Evolutionary conservation across 2,329 filamentous ascomycete genomes (phyloP).

Genomic region (Xylariaceae sp.): DNA sequence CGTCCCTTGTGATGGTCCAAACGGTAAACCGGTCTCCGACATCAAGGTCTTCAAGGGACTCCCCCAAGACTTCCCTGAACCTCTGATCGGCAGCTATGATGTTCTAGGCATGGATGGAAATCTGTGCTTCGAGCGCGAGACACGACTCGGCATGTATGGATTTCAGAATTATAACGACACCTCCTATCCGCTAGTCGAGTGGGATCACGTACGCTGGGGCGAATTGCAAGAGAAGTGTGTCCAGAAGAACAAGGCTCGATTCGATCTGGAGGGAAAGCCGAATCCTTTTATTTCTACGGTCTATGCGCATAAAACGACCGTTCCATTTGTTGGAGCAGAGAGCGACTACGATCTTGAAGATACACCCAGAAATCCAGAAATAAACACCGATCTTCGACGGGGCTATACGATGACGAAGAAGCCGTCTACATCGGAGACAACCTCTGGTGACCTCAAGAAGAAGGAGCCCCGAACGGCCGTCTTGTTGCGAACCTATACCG

Average conservation of each 20-base stretch:
- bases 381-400: slow-evolving; percentile 18
- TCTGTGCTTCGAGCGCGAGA: slow-evolving; percentile 63
- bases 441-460: slow-evolving; percentile 12
- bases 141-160: slow-evolving; percentile 64
- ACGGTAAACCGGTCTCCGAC: slow-evolving; percentile 55
- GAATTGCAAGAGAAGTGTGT: slow-evolving; percentile 62
- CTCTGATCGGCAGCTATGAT: slow-evolving; percentile 59
- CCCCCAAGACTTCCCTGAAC: slow-evolving; percentile 53
- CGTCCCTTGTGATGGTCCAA: slow-evolving; percentile 59
- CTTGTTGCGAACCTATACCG: slow-evolving; percentile 69
- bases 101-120: slow-evolving; percentile 56
- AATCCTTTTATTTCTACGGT: slow-evolving; percentile 41
- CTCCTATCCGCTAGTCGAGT: slow-evolving; percentile 45
- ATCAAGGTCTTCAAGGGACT: slow-evolving; percentile 59
- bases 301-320: slow-evolving; percentile 33
- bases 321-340: slow-evolving; percentile 13
- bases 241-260: slow-evolving; percentile 61
- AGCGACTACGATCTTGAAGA: slow-evolving; percentile 16
- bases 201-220: slow-evolving; percentile 66
- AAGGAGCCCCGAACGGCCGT: slow-evolving; percentile 61
- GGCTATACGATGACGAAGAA: background rate
- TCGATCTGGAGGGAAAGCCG: slow-evolving; percentile 38
- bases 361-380: slow-evolving; percentile 11
- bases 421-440: slow-evolving; percentile 4
- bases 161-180: slow-evolving; percentile 46